Base-by-base conservation (phyloP, 1,284 basidiomycete genomes). In the Moniliophthora roreri region DNA sequence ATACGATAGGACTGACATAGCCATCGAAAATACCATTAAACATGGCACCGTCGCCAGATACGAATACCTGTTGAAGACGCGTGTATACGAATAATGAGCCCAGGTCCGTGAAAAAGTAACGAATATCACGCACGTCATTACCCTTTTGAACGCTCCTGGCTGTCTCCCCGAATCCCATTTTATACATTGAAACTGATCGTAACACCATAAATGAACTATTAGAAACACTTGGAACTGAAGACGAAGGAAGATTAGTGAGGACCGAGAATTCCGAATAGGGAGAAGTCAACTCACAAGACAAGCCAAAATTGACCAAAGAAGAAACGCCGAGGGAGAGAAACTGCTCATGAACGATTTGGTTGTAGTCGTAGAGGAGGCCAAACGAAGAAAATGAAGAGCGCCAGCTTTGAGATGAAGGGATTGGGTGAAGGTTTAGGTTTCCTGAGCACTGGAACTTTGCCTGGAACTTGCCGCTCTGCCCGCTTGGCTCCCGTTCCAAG, bases 101-200 rank as follows among this genome's bases (percentile, higher is more conserved):
- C 5, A 52, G 37, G 16, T 7, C 3, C 21, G 47, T n/a, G n/a
- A n/a, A n/a, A 48, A 52, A 48, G 39, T 9, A 9, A 36, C 9
- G n/a, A 45, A 41, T 42, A 9, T 24, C 20, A 74, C 82, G 64
- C 63, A 89, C 87, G 86, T 89, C 87, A 90, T 90, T 64, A 90
- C 76, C 52, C 87, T 78, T 70, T 87, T 89, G 77, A 90, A 90
- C 16, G 87, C 81, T 52, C 88, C 87, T 53, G 85, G 85, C 65
- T 87, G 85, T 48, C 85, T 76, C 38, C 85, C 85, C 21, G 82
- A 76, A 59, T 75, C 75, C 88, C 87, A 90, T 67, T 72, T 77
- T 48, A 90, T 68, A 66, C 88, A 90, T 55, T 81, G 75, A 67
- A 89, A 87, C 57, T 69, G 77, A 69, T 90, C 87, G 62, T 89